Conservation (phyloP, 345 rosid species). For the Rhodamnia argentea region DNA sequence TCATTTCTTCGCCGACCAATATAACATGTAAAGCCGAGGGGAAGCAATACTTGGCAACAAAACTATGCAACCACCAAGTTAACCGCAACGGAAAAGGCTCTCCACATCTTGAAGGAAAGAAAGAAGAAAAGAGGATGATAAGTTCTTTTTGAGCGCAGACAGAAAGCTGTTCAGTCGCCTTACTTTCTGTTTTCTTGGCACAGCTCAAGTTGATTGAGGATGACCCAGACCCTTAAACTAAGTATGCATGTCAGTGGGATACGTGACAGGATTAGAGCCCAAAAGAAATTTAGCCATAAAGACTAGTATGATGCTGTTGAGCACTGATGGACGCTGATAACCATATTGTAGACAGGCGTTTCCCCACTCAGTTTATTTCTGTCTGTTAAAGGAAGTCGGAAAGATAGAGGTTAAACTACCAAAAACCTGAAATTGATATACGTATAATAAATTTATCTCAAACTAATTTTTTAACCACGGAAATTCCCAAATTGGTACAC, state of each 20-base stretch:
- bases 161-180: constrained; percentile 11
- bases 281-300: constrained; percentile 4
- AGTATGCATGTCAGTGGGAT: constrained; percentile 26
- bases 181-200: not conserved
- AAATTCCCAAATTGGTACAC: too few species aligned
- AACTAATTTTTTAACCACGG: too few species aligned
- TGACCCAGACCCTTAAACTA: constrained; percentile 27
- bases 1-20: not conserved
- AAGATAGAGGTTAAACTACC: too few species aligned
- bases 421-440: too few species aligned
- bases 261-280: constrained; percentile 21
- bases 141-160: constrained; percentile 12
- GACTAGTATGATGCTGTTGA: constrained; percentile 21
- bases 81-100: not conserved
- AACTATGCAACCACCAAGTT: not conserved
- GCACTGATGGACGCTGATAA: constrained; percentile 10
- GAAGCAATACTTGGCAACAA: not conserved
- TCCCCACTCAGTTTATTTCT: not conserved
- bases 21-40: not conserved
- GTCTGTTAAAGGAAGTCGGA: too few species aligned
- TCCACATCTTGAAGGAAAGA: not conserved
- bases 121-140: constrained; percentile 1
- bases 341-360: not conserved
- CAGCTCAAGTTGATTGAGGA: constrained; percentile 16
- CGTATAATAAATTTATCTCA: too few species aligned